Base-by-base conservation (phyloP, 2,329 filamentous ascomycete genomes). In the Colletotrichum endophyticum region DNA sequence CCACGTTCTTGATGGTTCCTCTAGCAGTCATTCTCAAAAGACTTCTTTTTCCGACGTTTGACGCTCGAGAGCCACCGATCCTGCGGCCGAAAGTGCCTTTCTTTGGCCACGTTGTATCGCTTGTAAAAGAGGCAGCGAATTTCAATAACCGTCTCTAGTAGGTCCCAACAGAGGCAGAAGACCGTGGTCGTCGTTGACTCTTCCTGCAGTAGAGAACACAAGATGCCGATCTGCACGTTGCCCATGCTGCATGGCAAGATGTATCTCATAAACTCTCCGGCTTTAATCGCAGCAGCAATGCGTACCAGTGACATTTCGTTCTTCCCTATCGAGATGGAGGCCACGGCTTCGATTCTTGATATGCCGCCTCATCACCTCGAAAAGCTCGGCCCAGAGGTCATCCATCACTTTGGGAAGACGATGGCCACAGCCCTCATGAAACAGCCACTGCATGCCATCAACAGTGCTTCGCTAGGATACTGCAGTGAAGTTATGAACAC, bases 61-160 rank as follows among this genome's bases (percentile, higher is more conserved):
- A 85, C 63, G 79, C 84, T 11, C 80, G 82, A 64, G 88, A 90
- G 73, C 88, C 88, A 11, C 86, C 87, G 5, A 73, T 85, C 0
- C 32, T 89, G 28, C 83, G 83, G 28, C 81, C 86, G 1, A 81
- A 61, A 19, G 82, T 90, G 39, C 88, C 88, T 1, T 81, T 86
- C 34, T 77, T 89, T 56, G 88, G 88, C 3, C 88, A 90, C 77
- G 81, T 89, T 25, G 79, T 89, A 32, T 85, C 86, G 11, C 82
- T 89, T 78, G 77, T 88, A 53, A 78, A 81, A 61, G 80, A 83
- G 66, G 82, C 84, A 64, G 80, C 82, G 44, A 79, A 81, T 66
- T 88, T 88, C 71, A 81, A 84, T 68, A 77, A 80, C 22, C 83
- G 80, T 28, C 61, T 89, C 12, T 84, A 85, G 86, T 88, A 78